Evolutionary conservation across 768 basidiomycete species (phyloP).

Genomic region (Hydnum rufescens): DNA sequence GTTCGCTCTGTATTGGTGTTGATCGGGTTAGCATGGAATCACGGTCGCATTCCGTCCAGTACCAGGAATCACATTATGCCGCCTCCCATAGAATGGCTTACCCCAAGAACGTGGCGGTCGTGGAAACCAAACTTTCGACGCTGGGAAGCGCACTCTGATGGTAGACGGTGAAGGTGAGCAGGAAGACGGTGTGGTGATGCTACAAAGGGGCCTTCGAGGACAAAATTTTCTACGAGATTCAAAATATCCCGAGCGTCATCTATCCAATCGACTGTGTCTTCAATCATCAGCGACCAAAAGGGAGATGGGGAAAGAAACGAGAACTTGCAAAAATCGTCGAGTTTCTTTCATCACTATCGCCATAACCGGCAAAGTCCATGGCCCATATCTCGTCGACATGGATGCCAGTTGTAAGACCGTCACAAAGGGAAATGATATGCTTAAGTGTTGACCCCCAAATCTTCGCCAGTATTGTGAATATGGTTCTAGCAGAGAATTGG

Average conservation of each 20-base stretch:
- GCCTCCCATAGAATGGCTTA: conserved; percentile 79
- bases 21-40: not conserved
- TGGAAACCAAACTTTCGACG: conserved; percentile 32
- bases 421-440: conserved; percentile 26
- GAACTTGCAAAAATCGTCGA: conserved; percentile 40
- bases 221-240: conserved; percentile 48
- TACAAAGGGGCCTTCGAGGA: conserved; percentile 25
- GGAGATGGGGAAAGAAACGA: not conserved
- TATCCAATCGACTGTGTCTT: conserved; percentile 44
- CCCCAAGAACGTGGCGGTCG: conserved; percentile 35
- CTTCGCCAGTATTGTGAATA: conserved; percentile 21
- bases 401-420: conserved; percentile 14
- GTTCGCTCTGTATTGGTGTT: conserved; percentile 27
- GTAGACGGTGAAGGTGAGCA: conserved; percentile 31
- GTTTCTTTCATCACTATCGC: conserved; percentile 42
- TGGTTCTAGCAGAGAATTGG: not conserved
- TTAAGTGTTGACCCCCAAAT: conserved; percentile 57
- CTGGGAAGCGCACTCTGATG: conserved; percentile 21
- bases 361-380: conserved; percentile 71
- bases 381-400: conserved; percentile 58
- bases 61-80: conserved; percentile 48
- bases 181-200: conserved; percentile 24
- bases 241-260: conserved; percentile 62
- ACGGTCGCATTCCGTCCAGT: conserved; percentile 11
- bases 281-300: not conserved